phyloP scores from a whole-genome alignment of 441 rosid genomes.

The Adansonia rubrostipa region DNA sequence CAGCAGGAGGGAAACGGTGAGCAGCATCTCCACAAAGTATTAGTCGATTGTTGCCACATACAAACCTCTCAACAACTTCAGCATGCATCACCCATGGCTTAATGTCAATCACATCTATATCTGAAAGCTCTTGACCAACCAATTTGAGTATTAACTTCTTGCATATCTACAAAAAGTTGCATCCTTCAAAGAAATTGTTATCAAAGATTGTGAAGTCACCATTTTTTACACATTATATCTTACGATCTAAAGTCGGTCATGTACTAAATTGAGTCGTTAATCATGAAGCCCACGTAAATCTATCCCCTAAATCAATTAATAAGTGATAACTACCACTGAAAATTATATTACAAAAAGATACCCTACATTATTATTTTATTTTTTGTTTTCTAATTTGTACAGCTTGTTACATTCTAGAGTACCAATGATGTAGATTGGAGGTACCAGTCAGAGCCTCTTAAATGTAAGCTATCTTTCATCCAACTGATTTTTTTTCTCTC shows the following conservation, averaged over 20 bases:
- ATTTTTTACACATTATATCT: slow-evolving; percentile 13
- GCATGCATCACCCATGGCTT: slow-evolving; percentile 99
- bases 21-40: slow-evolving; percentile 97
- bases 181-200: slow-evolving; percentile 46
- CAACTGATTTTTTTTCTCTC: background rate
- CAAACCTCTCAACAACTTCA: slow-evolving; percentile 87
- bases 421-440: background rate
- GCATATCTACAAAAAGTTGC: slow-evolving; percentile 75
- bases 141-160: slow-evolving; percentile 71
- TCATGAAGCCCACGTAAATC: background rate
- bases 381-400: background rate
- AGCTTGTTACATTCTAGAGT: background rate
- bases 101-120: slow-evolving; percentile 71
- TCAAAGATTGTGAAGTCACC: slow-evolving; percentile 15
- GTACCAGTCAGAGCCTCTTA: background rate
- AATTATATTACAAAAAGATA: background rate
- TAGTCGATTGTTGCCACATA: slow-evolving; percentile 59
- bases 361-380: background rate
- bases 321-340: background rate
- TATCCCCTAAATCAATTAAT: background rate
- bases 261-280: background rate
- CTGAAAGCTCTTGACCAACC: slow-evolving; percentile 86
- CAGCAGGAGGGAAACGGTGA: slow-evolving; percentile 96
- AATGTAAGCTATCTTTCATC: background rate
- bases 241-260: slow-evolving; percentile 1